Conservation (phyloP, 768 basidiomycete genomes). For the Boletus rubropictus region DNA sequence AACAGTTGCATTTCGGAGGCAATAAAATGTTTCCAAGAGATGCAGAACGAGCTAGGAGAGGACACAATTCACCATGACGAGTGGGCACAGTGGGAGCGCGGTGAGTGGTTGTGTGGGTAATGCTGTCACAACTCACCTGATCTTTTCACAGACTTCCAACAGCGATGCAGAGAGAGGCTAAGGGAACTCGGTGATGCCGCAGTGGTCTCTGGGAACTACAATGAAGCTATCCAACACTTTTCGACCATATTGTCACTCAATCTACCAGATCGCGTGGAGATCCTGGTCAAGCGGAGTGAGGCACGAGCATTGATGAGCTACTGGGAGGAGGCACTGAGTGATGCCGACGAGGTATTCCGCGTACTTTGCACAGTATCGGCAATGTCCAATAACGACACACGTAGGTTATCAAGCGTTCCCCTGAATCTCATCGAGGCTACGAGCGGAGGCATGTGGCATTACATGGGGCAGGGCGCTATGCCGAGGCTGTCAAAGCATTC, state of each 20-base stretch:
- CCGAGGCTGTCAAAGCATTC: neutral
- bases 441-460: neutral
- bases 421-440: neutral
- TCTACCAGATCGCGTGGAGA: fast-evolving
- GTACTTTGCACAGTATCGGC: neutral
- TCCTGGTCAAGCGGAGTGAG: conserved; percentile 8
- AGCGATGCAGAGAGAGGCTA: neutral
- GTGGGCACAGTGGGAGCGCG: neutral
- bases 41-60: neutral
- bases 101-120: neutral
- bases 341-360: conserved; percentile 6
- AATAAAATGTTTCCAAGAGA: neutral
- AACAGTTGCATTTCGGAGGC: neutral
- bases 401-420: neutral
- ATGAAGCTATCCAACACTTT: neutral
- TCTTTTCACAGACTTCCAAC: neutral
- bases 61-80: neutral
- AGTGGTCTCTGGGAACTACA: neutral
- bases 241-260: neutral
- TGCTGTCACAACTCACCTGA: too few relatives aligned
- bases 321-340: conserved; percentile 1
- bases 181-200: neutral
- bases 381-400: too few relatives aligned
- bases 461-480: neutral
- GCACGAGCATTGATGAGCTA: neutral